A percentile compares a stretch with the other conserved stretches of the same genome.
phyloP scores from a whole-genome alignment of 1,284 basidiomycete genomes.

The Malassezia pachydermatis region DNA sequence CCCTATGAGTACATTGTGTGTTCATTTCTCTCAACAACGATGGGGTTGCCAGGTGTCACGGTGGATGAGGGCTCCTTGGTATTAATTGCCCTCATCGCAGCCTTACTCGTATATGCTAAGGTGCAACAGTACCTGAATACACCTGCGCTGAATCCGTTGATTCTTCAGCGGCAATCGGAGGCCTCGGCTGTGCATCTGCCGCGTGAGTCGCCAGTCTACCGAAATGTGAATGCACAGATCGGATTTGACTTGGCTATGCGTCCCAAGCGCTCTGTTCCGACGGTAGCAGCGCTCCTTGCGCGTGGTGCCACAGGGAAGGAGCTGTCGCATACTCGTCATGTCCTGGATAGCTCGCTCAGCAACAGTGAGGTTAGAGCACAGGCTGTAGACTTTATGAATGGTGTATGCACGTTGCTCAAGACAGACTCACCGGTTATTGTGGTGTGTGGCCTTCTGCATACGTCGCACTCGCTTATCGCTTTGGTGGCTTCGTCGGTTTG shows the following conservation, averaged over 20 bases:
- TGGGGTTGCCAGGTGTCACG: no score
- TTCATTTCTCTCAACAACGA: no score
- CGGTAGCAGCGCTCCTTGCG: slow-evolving; percentile 27
- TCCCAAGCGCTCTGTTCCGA: slow-evolving; percentile 25
- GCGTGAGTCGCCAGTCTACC: slow-evolving; percentile 38
- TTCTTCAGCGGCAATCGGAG: slow-evolving; percentile 41
- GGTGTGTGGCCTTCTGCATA: slow-evolving; percentile 9
- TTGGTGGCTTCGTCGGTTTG: slow-evolving; percentile 3
- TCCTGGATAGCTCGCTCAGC: slow-evolving; percentile 22
- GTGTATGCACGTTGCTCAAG: slow-evolving; percentile 24
- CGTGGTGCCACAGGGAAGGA: slow-evolving; percentile 22
- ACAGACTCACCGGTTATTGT: slow-evolving; percentile 15
- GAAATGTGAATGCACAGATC: slow-evolving; percentile 42
- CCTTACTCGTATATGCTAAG: slow-evolving; percentile 1
- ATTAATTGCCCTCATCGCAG: neutral
- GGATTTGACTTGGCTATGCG: slow-evolving; percentile 40
- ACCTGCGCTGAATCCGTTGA: slow-evolving; percentile 43
- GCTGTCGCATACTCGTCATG: slow-evolving; percentile 8
- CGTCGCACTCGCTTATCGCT: slow-evolving; percentile 4
- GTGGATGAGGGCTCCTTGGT: slow-evolving; percentile 5
- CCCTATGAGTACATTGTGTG: no score
- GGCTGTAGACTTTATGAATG: slow-evolving; percentile 26
- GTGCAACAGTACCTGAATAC: slow-evolving; percentile 16
- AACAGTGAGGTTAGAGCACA: slow-evolving; percentile 25
- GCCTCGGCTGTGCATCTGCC: slow-evolving; percentile 32